Conservation (phyloP, 2,329 filamentous ascomycete species). For the Fusarium vanettenii region DNA sequence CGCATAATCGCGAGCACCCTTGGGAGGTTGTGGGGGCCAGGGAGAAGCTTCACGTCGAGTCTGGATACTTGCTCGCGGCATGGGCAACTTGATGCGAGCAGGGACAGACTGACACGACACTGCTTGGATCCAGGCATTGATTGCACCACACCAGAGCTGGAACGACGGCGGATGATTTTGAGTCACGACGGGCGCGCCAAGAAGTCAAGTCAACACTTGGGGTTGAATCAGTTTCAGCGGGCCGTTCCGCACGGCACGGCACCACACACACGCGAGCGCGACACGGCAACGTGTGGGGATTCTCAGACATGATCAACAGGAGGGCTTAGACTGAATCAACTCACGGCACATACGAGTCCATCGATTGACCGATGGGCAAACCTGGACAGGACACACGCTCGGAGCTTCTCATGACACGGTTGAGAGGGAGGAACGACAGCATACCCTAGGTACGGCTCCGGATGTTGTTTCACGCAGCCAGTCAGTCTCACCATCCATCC, state of each 20-base stretch:
- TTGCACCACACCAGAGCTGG: neutral
- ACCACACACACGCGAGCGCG: slow-evolving; percentile 22
- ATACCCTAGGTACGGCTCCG: neutral
- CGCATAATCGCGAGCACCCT: neutral
- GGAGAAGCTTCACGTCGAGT: neutral
- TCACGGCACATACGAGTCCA: slow-evolving; percentile 4
- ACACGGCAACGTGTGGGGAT: slow-evolving; percentile 10
- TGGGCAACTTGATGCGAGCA: slow-evolving; percentile 10
- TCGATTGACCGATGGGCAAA: neutral
- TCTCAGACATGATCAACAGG: slow-evolving; percentile 29
- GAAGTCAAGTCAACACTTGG: neutral
- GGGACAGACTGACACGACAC: neutral
- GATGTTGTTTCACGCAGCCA: neutral
- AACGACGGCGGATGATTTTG: neutral
- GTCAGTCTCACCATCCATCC: neutral
- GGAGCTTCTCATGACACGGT: neutral
- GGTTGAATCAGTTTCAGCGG: slow-evolving; percentile 33
- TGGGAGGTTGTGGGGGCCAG: neutral
- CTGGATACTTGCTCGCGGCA: neutral
- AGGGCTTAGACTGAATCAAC: slow-evolving; percentile 3
- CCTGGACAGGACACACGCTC: neutral
- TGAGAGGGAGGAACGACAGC: neutral
- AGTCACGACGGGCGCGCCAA: slow-evolving; percentile 9
- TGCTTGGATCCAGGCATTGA: neutral
- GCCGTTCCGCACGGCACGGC: slow-evolving; percentile 35